A percentile compares a stretch with the other conserved stretches of the same genome.
Evolutionary conservation across 129 eudicot species (phyloP).

Genomic region (Centella asiatica): DNA sequence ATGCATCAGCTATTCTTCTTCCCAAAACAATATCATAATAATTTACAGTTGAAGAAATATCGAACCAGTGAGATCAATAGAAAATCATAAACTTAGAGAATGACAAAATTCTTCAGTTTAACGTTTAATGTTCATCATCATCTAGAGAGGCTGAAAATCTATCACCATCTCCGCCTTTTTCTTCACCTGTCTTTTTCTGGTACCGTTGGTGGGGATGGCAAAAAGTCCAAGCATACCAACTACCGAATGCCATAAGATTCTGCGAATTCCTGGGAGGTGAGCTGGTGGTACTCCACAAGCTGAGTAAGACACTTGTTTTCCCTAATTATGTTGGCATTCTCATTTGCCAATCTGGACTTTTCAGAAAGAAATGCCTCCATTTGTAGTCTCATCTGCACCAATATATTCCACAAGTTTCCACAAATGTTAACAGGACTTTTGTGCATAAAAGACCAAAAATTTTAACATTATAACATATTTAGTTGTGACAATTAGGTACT

Average conservation of each 20-base stretch:
- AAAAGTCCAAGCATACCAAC: slow-evolving; percentile 73
- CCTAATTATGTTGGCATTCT: slow-evolving; percentile 71
- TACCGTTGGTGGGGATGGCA: slow-evolving; percentile 43
- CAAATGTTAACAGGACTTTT: not conserved
- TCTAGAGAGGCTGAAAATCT: slow-evolving; percentile 17
- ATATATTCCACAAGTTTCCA: not conserved
- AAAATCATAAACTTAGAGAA: not conserved
- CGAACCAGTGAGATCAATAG: not conserved
- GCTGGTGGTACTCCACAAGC: slow-evolving; percentile 92
- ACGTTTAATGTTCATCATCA: not conserved
- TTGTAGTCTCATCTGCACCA: slow-evolving; percentile 79
- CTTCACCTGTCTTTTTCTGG: slow-evolving; percentile 9
- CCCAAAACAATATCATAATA: no score
- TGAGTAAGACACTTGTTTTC: slow-evolving; percentile 80
- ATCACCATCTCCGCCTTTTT: slow-evolving; percentile 11
- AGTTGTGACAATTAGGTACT: no score
- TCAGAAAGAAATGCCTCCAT: slow-evolving; percentile 88
- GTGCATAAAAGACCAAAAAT: no score
- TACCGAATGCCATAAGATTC: slow-evolving; percentile 48
- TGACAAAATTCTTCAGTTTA: no score
- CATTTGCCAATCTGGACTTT: slow-evolving; percentile 83
- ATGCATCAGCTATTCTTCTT: no score
- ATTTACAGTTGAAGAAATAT: no score
- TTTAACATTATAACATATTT: no score
- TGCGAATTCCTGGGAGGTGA: slow-evolving; percentile 54